Conservation (phyloP, 148 eudicot genomes). For the Chenopodium album region DNA sequence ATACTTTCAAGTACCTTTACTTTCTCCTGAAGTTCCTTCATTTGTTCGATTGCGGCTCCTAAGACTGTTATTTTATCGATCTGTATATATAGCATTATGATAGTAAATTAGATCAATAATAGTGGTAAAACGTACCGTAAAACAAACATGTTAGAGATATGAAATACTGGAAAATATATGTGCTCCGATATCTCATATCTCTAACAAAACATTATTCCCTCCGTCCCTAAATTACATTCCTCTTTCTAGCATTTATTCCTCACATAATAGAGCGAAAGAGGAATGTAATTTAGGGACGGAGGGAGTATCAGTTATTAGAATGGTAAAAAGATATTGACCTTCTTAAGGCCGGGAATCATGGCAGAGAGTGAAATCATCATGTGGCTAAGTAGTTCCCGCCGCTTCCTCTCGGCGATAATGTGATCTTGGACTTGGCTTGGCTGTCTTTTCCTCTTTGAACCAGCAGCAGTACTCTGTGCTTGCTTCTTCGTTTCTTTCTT, state of each 20-base stretch:
- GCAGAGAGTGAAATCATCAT: constrained; percentile 29
- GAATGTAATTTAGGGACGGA: no score
- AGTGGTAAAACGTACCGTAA: no score
- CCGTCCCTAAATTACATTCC: no score
- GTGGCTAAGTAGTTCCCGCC: constrained; percentile 25
- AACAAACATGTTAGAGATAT: no score
- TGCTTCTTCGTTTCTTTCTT: neutral
- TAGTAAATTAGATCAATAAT: no score
- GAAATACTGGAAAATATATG: no score
- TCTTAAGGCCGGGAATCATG: constrained; percentile 29
- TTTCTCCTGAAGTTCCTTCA: constrained; percentile 21
- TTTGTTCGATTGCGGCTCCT: constrained; percentile 24
- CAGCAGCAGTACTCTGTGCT: neutral
- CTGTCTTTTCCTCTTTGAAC: constrained; percentile 19
- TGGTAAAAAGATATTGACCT: constrained; percentile 8
- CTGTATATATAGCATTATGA: neutral
- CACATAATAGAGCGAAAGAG: no score
- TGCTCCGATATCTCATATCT: no score
- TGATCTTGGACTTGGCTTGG: constrained; percentile 27
- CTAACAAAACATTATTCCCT: no score
- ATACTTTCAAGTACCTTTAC: constrained; percentile 25
- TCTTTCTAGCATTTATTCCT: no score
- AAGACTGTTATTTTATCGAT: constrained; percentile 23
- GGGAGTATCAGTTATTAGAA: no score
- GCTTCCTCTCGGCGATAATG: neutral